These are phyloP conservation scores for Colletotrichum sublineola DNA, from an alignment of 2,329 filamentous ascomycete genomes.

Conservation along the genomic window DNA sequence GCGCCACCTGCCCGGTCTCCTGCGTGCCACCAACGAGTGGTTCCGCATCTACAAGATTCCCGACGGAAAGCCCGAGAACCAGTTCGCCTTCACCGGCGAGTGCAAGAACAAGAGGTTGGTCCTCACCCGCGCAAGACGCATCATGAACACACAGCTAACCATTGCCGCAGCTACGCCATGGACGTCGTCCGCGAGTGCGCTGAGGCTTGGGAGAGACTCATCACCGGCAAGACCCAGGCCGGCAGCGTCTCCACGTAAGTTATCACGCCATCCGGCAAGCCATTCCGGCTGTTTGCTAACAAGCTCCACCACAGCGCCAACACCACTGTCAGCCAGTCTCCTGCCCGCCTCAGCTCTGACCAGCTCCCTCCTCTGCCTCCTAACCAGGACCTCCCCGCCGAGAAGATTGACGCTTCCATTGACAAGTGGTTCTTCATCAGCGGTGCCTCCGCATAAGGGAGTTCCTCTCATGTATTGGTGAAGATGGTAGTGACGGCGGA, in stretches of 20 bases:
- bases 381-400: conserved; percentile 84
- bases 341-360: conserved; percentile 76
- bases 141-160: conserved; percentile 10
- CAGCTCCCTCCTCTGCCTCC: conserved; percentile 82
- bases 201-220: conserved; percentile 97
- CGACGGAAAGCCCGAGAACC: conserved; percentile 99
- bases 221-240: conserved; percentile 86
- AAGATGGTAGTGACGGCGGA: conserved; percentile 6
- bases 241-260: conserved; percentile 87
- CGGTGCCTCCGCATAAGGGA: conserved; percentile 83
- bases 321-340: conserved; percentile 79
- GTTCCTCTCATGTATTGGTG: conserved; percentile 1
- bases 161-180: conserved; percentile 79
- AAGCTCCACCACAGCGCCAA: conserved; percentile 75
- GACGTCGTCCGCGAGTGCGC: conserved; percentile 96
- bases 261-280: conserved; percentile 18
- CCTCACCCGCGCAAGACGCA: background rate
- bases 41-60: conserved; percentile 99
- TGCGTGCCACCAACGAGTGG: conserved; percentile 99
- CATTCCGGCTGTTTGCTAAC: conserved; percentile 49
- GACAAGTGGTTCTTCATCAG: conserved; percentile 99
- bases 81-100: conserved; percentile 99
- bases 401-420: conserved; percentile 93
- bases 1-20: conserved; percentile 94
- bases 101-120: conserved; percentile 98